Base-by-base conservation (phyloP, 179 eudicot genomes). In the Monotropa hypopitys region DNA sequence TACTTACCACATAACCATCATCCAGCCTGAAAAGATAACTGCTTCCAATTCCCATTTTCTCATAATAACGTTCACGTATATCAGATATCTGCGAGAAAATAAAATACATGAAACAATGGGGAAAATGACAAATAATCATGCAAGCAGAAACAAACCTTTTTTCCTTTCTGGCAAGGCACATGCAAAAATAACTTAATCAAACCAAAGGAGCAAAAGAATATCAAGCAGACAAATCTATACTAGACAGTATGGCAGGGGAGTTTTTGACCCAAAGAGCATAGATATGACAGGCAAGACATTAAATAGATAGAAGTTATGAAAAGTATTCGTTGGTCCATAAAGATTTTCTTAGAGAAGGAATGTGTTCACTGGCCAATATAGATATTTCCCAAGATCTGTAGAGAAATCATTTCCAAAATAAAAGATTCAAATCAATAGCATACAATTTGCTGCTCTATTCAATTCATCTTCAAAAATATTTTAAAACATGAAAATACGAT, bases 41-140 rank as follows among this genome's bases (percentile, higher is more conserved):
- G 90, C 99, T 96, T 50, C 99, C 99, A 82, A 96, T 96, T 68
- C 99, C 99, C 89, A 90, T 96, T 84, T 91, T 96, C 87, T 96
- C 99, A 83, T 96, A 96, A 63, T 90, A 86, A 45, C 78, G 84
- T 80, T 96, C 99, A 61, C 99, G 91, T 84, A 96, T 90, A 84
- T 96, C 99, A 77, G 99, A 96, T 79, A 96, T 86, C 99, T 96
- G 88, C 12, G 20, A 77, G 78, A 35, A 40, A 20, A 30, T 18
- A 75, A 63, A 38, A 13, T 30, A 46, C 43, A 5, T 23, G 21
- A 80, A 70, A 35, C 46, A 20, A 23, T 40, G 21, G 28, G 74
- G 1, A 4, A 30, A 70, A 75, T 7, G 43, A 69, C 1, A 68
- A 49, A 6, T 3, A 21, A 72, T 30, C 40, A 23, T 21, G 28